A percentile compares a stretch with the other conserved stretches of the same genome.
phyloP scores from a whole-genome alignment of 2,329 filamentous ascomycete genomes.

The Fusarium verticillioides region DNA sequence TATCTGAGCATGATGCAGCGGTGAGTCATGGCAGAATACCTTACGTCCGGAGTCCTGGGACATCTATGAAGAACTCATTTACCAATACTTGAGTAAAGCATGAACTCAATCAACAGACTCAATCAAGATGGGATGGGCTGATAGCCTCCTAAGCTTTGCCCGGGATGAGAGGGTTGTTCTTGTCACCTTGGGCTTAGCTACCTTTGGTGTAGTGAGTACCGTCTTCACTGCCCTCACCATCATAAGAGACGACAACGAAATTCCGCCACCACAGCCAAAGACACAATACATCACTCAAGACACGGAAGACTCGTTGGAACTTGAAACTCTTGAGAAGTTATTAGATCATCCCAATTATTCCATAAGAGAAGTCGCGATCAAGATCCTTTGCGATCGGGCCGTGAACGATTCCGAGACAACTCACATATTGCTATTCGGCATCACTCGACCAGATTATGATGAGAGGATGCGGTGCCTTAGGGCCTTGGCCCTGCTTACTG shows the following conservation, averaged over 20 bases:
- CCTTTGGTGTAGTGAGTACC: conserved; percentile 66
- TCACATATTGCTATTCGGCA: conserved; percentile 64
- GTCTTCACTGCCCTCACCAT: conserved; percentile 69
- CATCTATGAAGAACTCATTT: background rate
- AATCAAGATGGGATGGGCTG: conserved; percentile 54
- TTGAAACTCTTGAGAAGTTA: conserved; percentile 74
- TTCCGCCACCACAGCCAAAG: conserved; percentile 72
- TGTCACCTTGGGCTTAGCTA: conserved; percentile 65
- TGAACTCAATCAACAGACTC: conserved; percentile 28
- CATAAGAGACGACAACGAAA: conserved; percentile 72
- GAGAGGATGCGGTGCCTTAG: conserved; percentile 67
- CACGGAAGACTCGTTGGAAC: conserved; percentile 76
- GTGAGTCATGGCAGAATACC: conserved; percentile 29
- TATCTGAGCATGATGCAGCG: background rate
- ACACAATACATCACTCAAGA: conserved; percentile 80
- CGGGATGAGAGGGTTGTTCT: conserved; percentile 66
- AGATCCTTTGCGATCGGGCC: conserved; percentile 66
- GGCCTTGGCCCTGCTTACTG: conserved; percentile 65
- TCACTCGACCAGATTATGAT: conserved; percentile 68
- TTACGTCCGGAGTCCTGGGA: conserved; percentile 27
- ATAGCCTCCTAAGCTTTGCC: conserved; percentile 45
- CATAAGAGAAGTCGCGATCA: conserved; percentile 74
- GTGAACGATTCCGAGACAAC: conserved; percentile 68
- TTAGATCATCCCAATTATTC: conserved; percentile 77
- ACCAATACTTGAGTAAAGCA: conserved; percentile 10